Percentiles rank a stretch among this genome's conserved stretches.
Conservation (phyloP, 2,329 filamentous ascomycete genomes). For the Metarhizium robertsii region DNA sequence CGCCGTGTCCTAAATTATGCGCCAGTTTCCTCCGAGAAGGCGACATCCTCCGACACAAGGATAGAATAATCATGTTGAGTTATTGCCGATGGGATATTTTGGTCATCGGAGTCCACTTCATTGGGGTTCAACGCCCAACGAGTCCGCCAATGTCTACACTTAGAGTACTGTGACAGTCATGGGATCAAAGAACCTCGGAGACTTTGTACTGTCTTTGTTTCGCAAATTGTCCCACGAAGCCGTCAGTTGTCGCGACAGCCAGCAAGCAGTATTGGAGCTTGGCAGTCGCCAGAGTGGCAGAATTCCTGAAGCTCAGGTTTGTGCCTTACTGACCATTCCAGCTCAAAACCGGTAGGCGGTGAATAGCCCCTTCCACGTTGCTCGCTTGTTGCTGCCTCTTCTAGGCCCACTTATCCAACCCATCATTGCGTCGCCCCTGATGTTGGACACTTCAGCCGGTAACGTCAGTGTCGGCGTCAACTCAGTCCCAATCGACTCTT, state of each 20-base stretch:
- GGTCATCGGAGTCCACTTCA: not conserved
- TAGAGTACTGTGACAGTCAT: not conserved
- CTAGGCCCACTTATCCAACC: not conserved
- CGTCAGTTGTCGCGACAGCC: not conserved
- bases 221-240: not conserved
- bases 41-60: constrained; percentile 6
- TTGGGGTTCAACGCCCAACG: not conserved
- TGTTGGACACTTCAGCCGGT: not conserved
- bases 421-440: not conserved
- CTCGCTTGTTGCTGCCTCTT: not conserved
- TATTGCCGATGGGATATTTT: not conserved
- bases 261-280: not conserved
- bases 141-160: not conserved
- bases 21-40: not conserved
- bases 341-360: not conserved
- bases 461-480: constrained; percentile 6
- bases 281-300: not conserved
- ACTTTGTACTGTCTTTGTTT: not conserved
- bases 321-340: not conserved
- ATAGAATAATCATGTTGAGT: constrained; percentile 9
- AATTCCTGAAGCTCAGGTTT: not conserved
- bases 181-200: not conserved
- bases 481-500: constrained; percentile 5
- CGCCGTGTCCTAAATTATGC: not conserved
- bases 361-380: not conserved